Evolutionary conservation across 2,329 filamentous ascomycete species (phyloP).

Genomic region (Fusarium secorum): DNA sequence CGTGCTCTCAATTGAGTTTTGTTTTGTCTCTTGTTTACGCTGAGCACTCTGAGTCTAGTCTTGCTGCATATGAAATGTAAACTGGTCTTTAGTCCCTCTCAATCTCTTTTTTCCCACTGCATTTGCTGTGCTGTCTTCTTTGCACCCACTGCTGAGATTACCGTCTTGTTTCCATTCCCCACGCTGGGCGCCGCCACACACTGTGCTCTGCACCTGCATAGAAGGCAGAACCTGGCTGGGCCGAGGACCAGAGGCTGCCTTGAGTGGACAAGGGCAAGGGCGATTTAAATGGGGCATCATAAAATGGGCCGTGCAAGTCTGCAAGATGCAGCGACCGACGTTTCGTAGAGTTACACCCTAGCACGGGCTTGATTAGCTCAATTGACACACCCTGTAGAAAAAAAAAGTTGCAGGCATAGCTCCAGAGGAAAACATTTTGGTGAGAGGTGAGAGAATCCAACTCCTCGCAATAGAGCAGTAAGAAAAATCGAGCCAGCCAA

Average conservation of each 20-base stretch:
- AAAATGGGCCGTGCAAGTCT: constrained; percentile 14
- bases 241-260: constrained; percentile 35
- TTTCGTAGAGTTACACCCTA: constrained; percentile 29
- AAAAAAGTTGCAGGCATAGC: constrained; percentile 9
- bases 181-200: constrained; percentile 36
- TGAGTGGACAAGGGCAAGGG: constrained; percentile 25
- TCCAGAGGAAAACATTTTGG: not conserved
- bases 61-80: not conserved
- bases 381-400: constrained; percentile 13
- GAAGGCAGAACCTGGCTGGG: constrained; percentile 35
- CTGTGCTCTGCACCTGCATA: constrained; percentile 40
- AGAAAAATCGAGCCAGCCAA: constrained; percentile 37
- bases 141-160: constrained; percentile 39
- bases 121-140: constrained; percentile 13
- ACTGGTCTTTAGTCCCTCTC: constrained; percentile 4
- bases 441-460: not conserved
- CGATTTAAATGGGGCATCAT: constrained; percentile 33
- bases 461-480: not conserved
- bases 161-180: constrained; percentile 45
- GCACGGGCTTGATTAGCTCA: constrained; percentile 7
- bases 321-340: constrained; percentile 40
- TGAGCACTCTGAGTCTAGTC: constrained; percentile 8
- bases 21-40: constrained; percentile 19
- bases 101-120: constrained; percentile 14
- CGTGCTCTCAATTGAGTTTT: constrained; percentile 20